Percentiles rank a stretch among this genome's conserved stretches.
These are phyloP conservation scores for Diaporthe amygdali DNA, from an alignment of 2,329 filamentous ascomycete genomes.

Conservation along the genomic window DNA sequence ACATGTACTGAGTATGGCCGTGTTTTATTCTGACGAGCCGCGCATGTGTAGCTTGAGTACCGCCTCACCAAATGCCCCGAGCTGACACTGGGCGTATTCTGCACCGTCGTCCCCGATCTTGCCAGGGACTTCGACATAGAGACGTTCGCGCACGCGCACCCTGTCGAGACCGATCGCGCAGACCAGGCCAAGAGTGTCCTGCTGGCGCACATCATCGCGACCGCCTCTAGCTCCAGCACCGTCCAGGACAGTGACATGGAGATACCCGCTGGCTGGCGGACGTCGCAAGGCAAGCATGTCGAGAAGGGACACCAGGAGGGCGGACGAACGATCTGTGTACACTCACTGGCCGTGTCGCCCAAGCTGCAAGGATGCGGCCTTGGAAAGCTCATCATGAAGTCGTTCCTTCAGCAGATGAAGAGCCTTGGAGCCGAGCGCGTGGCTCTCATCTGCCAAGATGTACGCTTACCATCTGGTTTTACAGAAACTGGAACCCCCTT, in stretches of 20 bases:
- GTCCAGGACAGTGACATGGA: conserved; percentile 82
- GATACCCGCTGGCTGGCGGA: conserved; percentile 71
- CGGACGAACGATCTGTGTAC: conserved; percentile 78
- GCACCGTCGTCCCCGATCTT: conserved; percentile 59
- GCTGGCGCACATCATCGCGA: conserved; percentile 79
- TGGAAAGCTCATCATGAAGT: conserved; percentile 74
- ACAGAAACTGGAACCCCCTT: background rate
- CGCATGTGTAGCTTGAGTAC: conserved; percentile 69
- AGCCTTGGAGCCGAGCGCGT: conserved; percentile 73
- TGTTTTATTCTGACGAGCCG: conserved; percentile 16
- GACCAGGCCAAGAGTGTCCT: conserved; percentile 65
- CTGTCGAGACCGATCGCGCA: conserved; percentile 64
- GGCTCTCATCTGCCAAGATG: conserved; percentile 77
- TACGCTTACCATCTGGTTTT: conserved; percentile 39
- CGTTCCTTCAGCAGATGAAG: conserved; percentile 79
- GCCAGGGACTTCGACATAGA: conserved; percentile 53
- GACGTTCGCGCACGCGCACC: conserved; percentile 59
- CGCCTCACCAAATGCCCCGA: conserved; percentile 77
- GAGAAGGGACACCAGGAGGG: conserved; percentile 72
- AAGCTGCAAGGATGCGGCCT: conserved; percentile 76
- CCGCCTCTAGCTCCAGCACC: conserved; percentile 65
- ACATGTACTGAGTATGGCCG: background rate
- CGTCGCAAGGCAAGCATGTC: conserved; percentile 48
- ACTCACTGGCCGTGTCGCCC: conserved; percentile 82
- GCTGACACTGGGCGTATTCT: conserved; percentile 81